Base-by-base conservation (phyloP, 73 alveolate species). In the Uronychia binucleata region DNA sequence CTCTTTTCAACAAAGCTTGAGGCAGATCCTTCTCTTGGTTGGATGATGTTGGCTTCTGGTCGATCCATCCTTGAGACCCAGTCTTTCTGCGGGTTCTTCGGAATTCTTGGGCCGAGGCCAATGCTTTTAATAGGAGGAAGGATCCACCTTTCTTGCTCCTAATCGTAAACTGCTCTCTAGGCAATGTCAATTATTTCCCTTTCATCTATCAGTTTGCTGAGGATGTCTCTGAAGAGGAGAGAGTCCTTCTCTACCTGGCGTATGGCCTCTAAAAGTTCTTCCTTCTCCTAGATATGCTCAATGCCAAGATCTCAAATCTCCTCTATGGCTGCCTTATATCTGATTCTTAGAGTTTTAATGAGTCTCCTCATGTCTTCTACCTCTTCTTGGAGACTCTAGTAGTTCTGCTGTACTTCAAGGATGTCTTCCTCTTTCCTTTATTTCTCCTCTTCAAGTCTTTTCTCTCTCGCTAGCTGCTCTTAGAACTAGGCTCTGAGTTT, bases 261-360 rank as follows among this genome's bases (percentile, higher is more conserved):
- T 1, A 97, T 90, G 25, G 93, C 80, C 79, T 96, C 98, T 77
- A 95, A 94, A 33, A 94, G 78, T 81, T 96, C 98, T 30, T 93
- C 91, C 77, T 96, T 93, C 87, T 97, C 99, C 67, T 90, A 90
- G 75, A 90, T 87, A 83, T 92, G 93, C 84, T 96, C 99, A 59
- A 87, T 77, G 79, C 91, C 95, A 30, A 97, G 88, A 94, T 97
- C 98, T 77, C 95, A 95, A 8, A 97, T 92, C 88, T 97, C 99
- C 35, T 75, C 81, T 1, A 86, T 80, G 34, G 94, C 89, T 82
- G 81, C 77, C 31, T 84, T 86, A 57, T 93, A 93, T 77, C 88
- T 59, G 28, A 30, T 84, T 76, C 95, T 86, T n/a, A 93, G 79
- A 46, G 79, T 83, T 78, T 81, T 81, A 5, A 93, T 77, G 0